Conservation (phyloP, 768 basidiomycete species). For the Naganishia randhawae region DNA sequence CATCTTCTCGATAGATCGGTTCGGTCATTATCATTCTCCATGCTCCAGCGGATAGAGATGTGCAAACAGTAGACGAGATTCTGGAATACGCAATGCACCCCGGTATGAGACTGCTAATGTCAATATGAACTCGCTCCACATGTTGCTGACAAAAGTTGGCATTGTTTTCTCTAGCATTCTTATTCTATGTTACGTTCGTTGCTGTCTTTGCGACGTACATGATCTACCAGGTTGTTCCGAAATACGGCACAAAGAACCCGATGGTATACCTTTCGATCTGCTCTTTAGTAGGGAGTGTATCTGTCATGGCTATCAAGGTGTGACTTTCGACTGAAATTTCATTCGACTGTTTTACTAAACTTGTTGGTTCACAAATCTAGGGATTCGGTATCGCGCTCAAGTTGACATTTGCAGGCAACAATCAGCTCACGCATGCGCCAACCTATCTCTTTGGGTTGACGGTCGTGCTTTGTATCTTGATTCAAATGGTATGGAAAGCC, state of each 20-base stretch:
- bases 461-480: slow-evolving; percentile 69
- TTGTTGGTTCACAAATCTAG: slow-evolving; percentile 28
- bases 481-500: slow-evolving; percentile 52
- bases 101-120: slow-evolving; percentile 56
- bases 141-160: not conserved
- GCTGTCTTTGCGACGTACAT: slow-evolving; percentile 75
- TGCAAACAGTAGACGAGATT: slow-evolving; percentile 90
- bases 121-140: not conserved
- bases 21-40: slow-evolving; percentile 93
- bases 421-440: slow-evolving; percentile 88
- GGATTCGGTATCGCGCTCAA: slow-evolving; percentile 96
- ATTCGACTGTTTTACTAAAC: not conserved
- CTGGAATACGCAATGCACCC: slow-evolving; percentile 88
- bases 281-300: slow-evolving; percentile 88
- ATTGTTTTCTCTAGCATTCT: slow-evolving; percentile 62
- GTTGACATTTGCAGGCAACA: slow-evolving; percentile 84
- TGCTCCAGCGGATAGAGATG: slow-evolving; percentile 90
- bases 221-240: slow-evolving; percentile 80
- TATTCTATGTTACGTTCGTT: slow-evolving; percentile 83
- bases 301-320: slow-evolving; percentile 94
- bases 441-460: slow-evolving; percentile 93
- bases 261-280: slow-evolving; percentile 94
- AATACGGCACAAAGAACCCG: slow-evolving; percentile 80
- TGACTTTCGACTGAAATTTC: not conserved
- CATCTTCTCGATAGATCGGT: slow-evolving; percentile 65